These are phyloP conservation scores for thale cress (Arabidopsis thaliana) DNA, from an alignment of 345 rosid species.

Conservation along the genomic window TAIR10.1 NC_003075.7:17552501-17553000, in stretches of 20 bases:
- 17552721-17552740: not conserved
- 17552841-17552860: not conserved
- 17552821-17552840: not conserved
- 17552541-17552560: not conserved
- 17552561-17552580: slow-evolving; percentile 9
- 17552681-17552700: slow-evolving; percentile 41
- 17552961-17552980: slow-evolving; percentile 10
- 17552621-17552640: slow-evolving; percentile 41
- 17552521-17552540: not conserved
- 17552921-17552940: not conserved
- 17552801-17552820: not conserved
- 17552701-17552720: slow-evolving; percentile 36
- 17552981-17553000: slow-evolving; percentile 21
- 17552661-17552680: slow-evolving; percentile 20
- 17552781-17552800: not conserved
- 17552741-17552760: slow-evolving; percentile 11
- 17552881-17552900: not conserved
- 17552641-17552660: slow-evolving; percentile 36
- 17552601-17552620: slow-evolving; percentile 46
- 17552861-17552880: not conserved
- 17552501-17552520: no score
- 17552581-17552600: slow-evolving; percentile 24
- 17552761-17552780: slow-evolving; percentile 19
- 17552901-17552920: not conserved
- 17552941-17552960: not conserved